Base-by-base conservation (phyloP, 305 asterid genomes). In the Plantago rigida region DNA sequence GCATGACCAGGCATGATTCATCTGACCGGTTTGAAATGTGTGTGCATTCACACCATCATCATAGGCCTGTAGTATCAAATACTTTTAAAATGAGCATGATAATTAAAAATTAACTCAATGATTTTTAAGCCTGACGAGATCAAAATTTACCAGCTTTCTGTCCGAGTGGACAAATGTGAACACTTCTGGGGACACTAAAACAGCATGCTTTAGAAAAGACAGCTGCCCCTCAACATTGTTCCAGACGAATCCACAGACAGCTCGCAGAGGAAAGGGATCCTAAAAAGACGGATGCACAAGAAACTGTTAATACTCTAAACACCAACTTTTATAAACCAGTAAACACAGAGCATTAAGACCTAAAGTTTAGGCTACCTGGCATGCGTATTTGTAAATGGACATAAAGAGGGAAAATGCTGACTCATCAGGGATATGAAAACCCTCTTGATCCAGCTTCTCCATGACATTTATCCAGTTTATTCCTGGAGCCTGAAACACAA, bases 181-280 rank as follows among this genome's bases (percentile, higher is more conserved):
- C 47, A 89, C 67, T 74, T 87, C 99, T 69, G 97, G 94, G 9
- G 94, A 87, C 50, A 63, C 75, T 2, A 86, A 73, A 68, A 89
- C 93, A 56, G 97, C 96, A 72, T 81, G 66, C 75, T 83, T 87
- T 34, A 94, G 81, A 71, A 94, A 87, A 42, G 97, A 94, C 47
- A 94, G 80, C 78, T 94, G 99, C 49, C 97, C 99, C 83, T 89
- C 99, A 13, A 73, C 81, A 78, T 94, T 94, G 77, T 84, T 83
- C 97, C 99, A 94, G 51, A 87, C 71, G 65, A 74, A 89, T 67
- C 99, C 94, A 75, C 97, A 89, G 62, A 94, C 73, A 58, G 93
- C 84, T 74, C 72, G 90, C 56, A 94, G 93, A 44, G 99, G 99
- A 47, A 87, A 94, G 54, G 95, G 89, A 53, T 89, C 95, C 99